Base-by-base conservation (phyloP, 2,329 filamentous ascomycete species). In the Fusarium metavorans region DNA sequence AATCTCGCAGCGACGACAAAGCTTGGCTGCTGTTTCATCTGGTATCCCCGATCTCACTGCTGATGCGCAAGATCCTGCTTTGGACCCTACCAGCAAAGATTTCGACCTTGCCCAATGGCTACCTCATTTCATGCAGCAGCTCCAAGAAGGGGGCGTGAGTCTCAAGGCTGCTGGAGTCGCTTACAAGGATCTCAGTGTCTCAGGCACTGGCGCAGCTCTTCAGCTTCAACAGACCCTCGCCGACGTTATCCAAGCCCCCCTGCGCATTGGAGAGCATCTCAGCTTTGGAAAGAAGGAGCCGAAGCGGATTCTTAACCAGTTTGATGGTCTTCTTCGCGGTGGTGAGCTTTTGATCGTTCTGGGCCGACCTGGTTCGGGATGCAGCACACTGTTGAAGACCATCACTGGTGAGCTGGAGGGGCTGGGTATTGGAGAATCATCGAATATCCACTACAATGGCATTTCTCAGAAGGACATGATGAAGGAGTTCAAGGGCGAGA, bases 21-120 rank as follows among this genome's bases (percentile, higher is more conserved):
- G 57, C 37, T 41, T 59, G 11, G 57, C 57, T 59, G 57, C 35
- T 30, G 57, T 43, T 37, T 41, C 57, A 41, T 59, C 57, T n/a
- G 57, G 57, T 39, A 59, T 59, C 8, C 57, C 57, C 6, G 57
- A 41, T 9, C 14, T 57, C 20, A 54, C 50, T 13, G 18, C 50
- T 14, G 54, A 57, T 37, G 54, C 54, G 32, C 54, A 57, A 18
- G 34, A 57, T 25, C 54, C 54, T n/a, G 34, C 54, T n/a, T 37
- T 57, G 54, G 54, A 57, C 54, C 54, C 54, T 37, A 57, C 23
- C 34, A 57, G 34, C 30, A 35, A 35, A n/a, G 34, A 23, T 14
- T 57, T 57, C 23, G 54, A 57, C 34, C 54, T 57, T 57, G 23
- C 54, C 23, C 32, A 37, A 57, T 57, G 54, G 54, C 32, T 57